A percentile compares a stretch with the other conserved stretches of the same genome.
Evolutionary conservation across 2,329 filamentous ascomycete genomes (phyloP).

Genomic region (Calonectria pseudoturangicola): DNA sequence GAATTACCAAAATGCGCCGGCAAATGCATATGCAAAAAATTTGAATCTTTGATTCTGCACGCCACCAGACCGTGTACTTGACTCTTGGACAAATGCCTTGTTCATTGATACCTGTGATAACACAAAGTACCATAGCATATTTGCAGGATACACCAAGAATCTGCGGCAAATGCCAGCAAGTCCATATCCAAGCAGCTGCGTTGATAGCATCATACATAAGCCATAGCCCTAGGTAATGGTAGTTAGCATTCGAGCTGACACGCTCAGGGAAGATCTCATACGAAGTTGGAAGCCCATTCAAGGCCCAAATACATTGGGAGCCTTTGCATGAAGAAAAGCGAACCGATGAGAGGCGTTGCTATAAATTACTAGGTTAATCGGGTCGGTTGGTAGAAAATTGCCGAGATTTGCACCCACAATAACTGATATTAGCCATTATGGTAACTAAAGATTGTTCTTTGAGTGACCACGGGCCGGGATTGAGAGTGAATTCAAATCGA

Average conservation of each 20-base stretch:
- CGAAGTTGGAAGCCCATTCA: constrained; percentile 1
- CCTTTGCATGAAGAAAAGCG: neutral
- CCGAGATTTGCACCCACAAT: constrained; percentile 63
- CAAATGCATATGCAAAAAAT: constrained; percentile 75
- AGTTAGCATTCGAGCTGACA: neutral
- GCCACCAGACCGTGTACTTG: constrained; percentile 68
- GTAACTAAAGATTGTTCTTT: constrained; percentile 78
- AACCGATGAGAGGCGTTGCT: constrained; percentile 60
- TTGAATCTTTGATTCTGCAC: constrained; percentile 78
- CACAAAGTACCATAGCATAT: constrained; percentile 75
- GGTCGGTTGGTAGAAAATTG: constrained; percentile 67
- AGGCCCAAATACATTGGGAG: neutral
- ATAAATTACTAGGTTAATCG: constrained; percentile 63
- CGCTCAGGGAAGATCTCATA: neutral
- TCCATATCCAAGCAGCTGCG: neutral
- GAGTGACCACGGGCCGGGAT: constrained; percentile 75
- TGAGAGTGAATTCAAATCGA: constrained; percentile 72
- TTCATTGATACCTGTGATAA: constrained; percentile 72
- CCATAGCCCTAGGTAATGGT: neutral
- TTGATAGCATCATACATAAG: neutral
- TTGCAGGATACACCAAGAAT: constrained; percentile 55
- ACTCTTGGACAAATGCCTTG: constrained; percentile 63
- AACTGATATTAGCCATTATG: constrained; percentile 76
- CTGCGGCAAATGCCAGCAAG: neutral
- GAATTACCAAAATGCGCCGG: constrained; percentile 63